Evolutionary conservation across 2,329 filamentous ascomycete species (phyloP).

Genomic region (Neofusicoccum ribis): DNA sequence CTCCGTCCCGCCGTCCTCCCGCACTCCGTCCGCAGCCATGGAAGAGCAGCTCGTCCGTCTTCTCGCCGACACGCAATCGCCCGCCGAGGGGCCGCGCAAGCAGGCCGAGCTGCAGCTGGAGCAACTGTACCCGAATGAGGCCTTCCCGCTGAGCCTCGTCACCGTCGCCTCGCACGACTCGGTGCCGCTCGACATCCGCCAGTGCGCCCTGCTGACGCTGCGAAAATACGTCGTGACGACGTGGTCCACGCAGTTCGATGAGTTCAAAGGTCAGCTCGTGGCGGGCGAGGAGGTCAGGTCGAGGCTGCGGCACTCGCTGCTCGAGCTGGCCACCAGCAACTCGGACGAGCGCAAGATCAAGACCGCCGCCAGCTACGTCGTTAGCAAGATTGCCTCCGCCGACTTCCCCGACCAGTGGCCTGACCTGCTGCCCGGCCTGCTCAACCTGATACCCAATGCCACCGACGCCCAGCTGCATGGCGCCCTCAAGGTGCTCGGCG

Average conservation of each 20-base stretch:
- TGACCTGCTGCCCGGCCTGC: constrained; percentile 76
- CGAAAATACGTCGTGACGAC: constrained; percentile 81
- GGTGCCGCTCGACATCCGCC: constrained; percentile 73
- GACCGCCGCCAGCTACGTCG: constrained; percentile 80
- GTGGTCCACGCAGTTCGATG: constrained; percentile 77
- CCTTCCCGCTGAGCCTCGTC: constrained; percentile 77
- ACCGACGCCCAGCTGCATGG: constrained; percentile 82
- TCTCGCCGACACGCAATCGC: constrained; percentile 80
- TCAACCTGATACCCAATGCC: constrained; percentile 74
- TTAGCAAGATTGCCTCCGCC: constrained; percentile 89
- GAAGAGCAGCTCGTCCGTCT: constrained; percentile 90
- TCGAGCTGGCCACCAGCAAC: constrained; percentile 75
- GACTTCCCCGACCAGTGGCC: constrained; percentile 97
- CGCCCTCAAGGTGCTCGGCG: constrained; percentile 80
- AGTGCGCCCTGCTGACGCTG: constrained; percentile 77
- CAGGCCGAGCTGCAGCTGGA: constrained; percentile 83
- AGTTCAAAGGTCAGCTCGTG: constrained; percentile 66
- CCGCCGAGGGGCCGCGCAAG: constrained; percentile 74
- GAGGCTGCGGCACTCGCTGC: constrained; percentile 69
- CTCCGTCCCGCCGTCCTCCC: not conserved
- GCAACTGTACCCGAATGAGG: constrained; percentile 65
- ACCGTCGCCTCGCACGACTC: constrained; percentile 77
- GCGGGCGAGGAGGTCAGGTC: constrained; percentile 73
- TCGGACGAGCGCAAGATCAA: constrained; percentile 81
- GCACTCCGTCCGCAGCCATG: constrained; percentile 53